Conservation (phyloP, 1,284 basidiomycete species). For the Rhodotorula sp. region DNA sequence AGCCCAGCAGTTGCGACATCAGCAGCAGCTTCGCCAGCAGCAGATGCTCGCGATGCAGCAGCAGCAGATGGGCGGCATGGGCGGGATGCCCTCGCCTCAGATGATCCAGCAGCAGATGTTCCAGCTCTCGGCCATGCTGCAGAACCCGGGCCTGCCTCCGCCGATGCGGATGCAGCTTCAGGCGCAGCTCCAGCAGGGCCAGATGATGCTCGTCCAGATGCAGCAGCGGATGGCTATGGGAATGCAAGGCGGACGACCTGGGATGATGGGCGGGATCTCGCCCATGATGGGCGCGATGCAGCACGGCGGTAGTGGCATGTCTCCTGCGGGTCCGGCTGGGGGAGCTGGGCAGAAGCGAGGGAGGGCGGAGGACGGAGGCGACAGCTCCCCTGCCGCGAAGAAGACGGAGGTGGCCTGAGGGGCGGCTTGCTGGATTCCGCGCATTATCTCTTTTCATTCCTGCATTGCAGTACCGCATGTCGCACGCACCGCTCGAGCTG, state of each 20-base stretch:
- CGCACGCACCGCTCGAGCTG: neutral
- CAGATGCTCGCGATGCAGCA: conserved; percentile 20
- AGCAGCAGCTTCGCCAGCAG: conserved; percentile 27
- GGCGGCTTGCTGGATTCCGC: neutral
- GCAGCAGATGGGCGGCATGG: conserved; percentile 18
- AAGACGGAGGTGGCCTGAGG: neutral
- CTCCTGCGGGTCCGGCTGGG: neutral
- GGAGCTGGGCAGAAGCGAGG: conserved; percentile 18
- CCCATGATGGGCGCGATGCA: neutral
- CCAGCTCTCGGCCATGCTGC: conserved; percentile 34
- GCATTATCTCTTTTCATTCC: neutral
- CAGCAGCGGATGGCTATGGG: conserved; percentile 21
- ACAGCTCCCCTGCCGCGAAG: conserved; percentile 19
- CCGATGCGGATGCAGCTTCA: conserved; percentile 58
- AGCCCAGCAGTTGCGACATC: conserved; percentile 21
- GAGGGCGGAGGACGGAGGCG: conserved; percentile 14
- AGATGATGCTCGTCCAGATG: conserved; percentile 35
- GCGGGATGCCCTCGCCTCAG: conserved; percentile 19
- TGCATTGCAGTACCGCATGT: neutral
- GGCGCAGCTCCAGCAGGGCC: conserved; percentile 45
- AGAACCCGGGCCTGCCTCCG: conserved; percentile 42
- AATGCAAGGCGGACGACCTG: conserved; percentile 2
- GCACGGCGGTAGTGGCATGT: neutral
- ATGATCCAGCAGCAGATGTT: conserved; percentile 39
- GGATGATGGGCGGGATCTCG: neutral